Evolutionary conservation across 805 yeast species (phyloP).

Genomic region (Metschnikowia aberdeeniae): DNA sequence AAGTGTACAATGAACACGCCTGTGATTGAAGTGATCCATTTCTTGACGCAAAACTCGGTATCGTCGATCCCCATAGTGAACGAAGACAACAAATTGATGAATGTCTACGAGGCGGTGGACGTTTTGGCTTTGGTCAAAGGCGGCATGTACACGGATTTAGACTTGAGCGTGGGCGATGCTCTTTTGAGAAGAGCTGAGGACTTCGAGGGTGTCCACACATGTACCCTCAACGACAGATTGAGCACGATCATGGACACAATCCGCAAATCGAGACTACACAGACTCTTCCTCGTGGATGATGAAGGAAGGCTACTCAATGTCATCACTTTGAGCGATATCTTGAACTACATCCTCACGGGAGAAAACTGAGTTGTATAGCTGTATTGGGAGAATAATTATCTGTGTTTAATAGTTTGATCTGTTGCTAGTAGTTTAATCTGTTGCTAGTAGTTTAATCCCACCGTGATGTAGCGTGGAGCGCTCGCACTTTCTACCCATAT

Average conservation of each 20-base stretch:
- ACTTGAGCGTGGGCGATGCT: constrained; percentile 93
- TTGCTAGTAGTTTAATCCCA: neutral
- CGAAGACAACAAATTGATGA: constrained; percentile 60
- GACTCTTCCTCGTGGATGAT: constrained; percentile 90
- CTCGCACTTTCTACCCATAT: constrained; percentile 1
- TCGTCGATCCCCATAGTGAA: constrained; percentile 93
- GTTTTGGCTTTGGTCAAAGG: constrained; percentile 90
- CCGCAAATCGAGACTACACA: constrained; percentile 82
- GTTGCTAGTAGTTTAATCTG: neutral
- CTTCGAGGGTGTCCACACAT: constrained; percentile 96
- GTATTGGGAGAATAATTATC: neutral
- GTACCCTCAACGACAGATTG: constrained; percentile 80
- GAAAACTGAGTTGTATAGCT: constrained; percentile 28
- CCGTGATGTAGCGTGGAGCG: neutral
- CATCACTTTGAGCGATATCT: constrained; percentile 85
- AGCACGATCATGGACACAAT: constrained; percentile 91
- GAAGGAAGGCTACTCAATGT: constrained; percentile 75
- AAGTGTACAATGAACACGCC: constrained; percentile 89
- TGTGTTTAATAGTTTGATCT: too few species aligned
- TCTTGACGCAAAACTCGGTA: constrained; percentile 73
- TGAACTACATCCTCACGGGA: constrained; percentile 74
- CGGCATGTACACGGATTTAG: constrained; percentile 86
- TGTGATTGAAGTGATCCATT: constrained; percentile 86
- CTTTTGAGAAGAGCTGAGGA: constrained; percentile 90
- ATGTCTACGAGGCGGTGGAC: constrained; percentile 95